phyloP scores from a whole-genome alignment of 345 rosid genomes.

The Ceriops decandra region DNA sequence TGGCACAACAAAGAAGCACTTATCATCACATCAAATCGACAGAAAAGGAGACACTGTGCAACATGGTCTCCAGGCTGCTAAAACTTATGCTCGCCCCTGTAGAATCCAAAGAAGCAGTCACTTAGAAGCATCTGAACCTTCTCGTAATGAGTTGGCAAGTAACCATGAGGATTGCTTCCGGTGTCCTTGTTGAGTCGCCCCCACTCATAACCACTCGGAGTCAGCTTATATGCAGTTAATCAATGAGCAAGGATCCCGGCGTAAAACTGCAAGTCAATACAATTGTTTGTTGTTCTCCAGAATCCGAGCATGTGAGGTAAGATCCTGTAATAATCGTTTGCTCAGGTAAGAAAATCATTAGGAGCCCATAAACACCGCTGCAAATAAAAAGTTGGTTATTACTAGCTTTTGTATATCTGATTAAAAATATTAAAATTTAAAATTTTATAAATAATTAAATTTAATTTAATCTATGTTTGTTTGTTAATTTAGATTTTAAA shows the following conservation, averaged over 20 bases:
- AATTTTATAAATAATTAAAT: no score
- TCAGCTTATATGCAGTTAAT: conserved; percentile 76
- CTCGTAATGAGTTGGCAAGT: conserved; percentile 94
- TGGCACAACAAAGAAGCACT: background rate
- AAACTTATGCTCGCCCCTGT: conserved; percentile 57
- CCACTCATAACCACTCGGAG: conserved; percentile 98
- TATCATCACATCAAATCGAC: background rate
- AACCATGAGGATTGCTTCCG: conserved; percentile 93
- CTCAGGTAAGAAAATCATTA: conserved; percentile 1
- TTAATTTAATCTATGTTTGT: no score
- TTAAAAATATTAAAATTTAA: no score
- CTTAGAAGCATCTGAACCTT: conserved; percentile 98
- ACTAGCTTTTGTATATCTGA: no score
- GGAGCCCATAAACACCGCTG: background rate
- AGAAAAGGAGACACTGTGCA: background rate
- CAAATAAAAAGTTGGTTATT: background rate
- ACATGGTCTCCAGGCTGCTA: background rate
- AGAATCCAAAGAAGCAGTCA: conserved; percentile 91
- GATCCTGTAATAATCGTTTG: conserved; percentile 48
- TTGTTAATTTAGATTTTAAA: no score
- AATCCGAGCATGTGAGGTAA: conserved; percentile 72
- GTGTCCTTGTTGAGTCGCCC: conserved; percentile 92
- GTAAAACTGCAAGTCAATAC: conserved; percentile 97
- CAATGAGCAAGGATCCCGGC: conserved; percentile 88
- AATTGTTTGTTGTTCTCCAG: conserved; percentile 88